These are phyloP conservation scores for Ascosphaera acerosa DNA, from an alignment of 2,329 filamentous ascomycete genomes.

Conservation along the genomic window DNA sequence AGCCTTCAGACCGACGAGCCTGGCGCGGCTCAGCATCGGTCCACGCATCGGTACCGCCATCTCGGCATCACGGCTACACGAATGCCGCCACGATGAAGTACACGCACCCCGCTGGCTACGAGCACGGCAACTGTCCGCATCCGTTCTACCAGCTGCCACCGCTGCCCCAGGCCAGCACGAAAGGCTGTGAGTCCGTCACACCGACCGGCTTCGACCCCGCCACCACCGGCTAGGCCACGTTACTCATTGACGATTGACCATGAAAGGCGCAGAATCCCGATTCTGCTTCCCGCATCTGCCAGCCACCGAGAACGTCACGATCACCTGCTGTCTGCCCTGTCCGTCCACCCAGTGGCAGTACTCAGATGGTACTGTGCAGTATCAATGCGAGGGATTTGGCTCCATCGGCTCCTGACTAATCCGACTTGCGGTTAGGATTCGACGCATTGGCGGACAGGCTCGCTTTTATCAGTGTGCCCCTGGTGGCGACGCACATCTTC, in stretches of 20 bases:
- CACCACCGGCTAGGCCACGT: background rate
- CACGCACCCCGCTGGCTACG: background rate
- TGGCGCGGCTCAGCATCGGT: no score
- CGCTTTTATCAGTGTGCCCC: conserved; percentile 29
- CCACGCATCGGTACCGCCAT: no score
- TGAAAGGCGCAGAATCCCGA: no score
- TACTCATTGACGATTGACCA: no score
- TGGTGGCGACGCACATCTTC: conserved; percentile 34
- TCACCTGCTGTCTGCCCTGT: conserved; percentile 70
- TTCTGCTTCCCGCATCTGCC: background rate
- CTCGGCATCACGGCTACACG: no score
- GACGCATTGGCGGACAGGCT: conserved; percentile 14
- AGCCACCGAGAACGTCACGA: conserved; percentile 1
- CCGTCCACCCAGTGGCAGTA: conserved; percentile 59
- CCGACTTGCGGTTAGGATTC: conserved; percentile 1
- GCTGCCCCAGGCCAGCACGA: background rate
- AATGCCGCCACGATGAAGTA: background rate
- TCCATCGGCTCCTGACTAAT: background rate
- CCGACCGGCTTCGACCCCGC: background rate
- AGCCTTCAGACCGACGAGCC: no score
- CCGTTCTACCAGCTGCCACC: background rate
- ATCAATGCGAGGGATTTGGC: background rate
- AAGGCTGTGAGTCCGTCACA: conserved; percentile 1
- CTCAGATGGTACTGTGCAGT: conserved; percentile 24
- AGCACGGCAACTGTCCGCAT: background rate